Evolutionary conservation across 768 basidiomycete genomes (phyloP).

Genomic region (Candolleomyces aberdarensis): DNA sequence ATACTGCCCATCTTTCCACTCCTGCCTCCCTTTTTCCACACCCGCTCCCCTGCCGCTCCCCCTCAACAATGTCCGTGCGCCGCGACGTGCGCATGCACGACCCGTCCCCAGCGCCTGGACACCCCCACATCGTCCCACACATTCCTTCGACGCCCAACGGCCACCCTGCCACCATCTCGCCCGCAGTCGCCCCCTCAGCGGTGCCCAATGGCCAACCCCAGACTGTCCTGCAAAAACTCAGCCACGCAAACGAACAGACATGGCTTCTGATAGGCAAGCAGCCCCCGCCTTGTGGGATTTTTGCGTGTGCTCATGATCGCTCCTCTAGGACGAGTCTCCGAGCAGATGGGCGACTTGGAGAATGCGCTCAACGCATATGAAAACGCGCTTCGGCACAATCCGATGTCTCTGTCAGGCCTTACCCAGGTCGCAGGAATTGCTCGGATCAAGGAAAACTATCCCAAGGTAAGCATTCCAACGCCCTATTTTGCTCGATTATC

Average conservation of each 20-base stretch:
- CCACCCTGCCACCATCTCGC: constrained; percentile 46
- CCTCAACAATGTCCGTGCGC: constrained; percentile 15
- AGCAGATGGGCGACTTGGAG: constrained; percentile 93
- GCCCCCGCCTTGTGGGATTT: constrained; percentile 5
- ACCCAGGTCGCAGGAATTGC: constrained; percentile 95
- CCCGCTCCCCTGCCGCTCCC: constrained; percentile 16
- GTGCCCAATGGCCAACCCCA: constrained; percentile 29
- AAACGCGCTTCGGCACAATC: constrained; percentile 92
- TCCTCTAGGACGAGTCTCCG: constrained; percentile 82
- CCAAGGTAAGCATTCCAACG: constrained; percentile 55
- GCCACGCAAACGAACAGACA: constrained; percentile 87
- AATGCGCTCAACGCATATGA: constrained; percentile 93
- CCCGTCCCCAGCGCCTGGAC: constrained; percentile 33
- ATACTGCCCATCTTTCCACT: constrained; percentile 54
- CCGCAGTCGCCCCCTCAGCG: constrained; percentile 30
- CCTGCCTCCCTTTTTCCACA: constrained; percentile 26
- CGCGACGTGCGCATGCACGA: constrained; percentile 67
- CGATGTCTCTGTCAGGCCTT: constrained; percentile 84
- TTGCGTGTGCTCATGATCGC: constrained; percentile 7
- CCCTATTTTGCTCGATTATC: constrained; percentile 23
- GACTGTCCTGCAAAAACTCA: constrained; percentile 69
- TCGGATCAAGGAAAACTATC: constrained; percentile 96
- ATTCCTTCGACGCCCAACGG: constrained; percentile 37
- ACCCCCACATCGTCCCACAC: constrained; percentile 37
- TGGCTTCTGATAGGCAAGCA: constrained; percentile 87